Base-by-base conservation (phyloP, 108 stramenopile species). In the Cyclotella baltica region DNA sequence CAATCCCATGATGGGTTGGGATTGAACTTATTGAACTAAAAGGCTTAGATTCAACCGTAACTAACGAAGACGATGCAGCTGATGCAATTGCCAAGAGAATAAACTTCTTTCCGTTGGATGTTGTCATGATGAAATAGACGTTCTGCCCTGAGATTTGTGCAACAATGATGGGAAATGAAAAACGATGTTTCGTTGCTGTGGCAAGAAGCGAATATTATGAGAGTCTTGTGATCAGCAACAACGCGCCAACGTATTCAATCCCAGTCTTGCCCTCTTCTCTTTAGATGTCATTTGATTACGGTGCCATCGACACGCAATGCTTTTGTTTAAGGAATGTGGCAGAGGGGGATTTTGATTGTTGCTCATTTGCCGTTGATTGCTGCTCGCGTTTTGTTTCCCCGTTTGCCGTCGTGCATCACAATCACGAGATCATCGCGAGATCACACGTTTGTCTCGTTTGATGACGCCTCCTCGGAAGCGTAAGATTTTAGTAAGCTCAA, bases 1-100 rank as follows among this genome's bases (percentile, higher is more conserved):
- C 61, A 62, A 75, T 75, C 22, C 73, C 80, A 66, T 71, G 80
- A 62, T 81, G 68, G 28, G 80, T 74, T 34, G 73, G 62, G 36
- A 81, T 75, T 27, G 80, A 75, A 48, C 69, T 28, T 19, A 81
- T 61, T 36, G 73, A 58, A 38, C 64, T 46, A 33, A 65, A 33
- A 23, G 20, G 43, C 4, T 34, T 62, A 6, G 64, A 47, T 33
- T 65, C 46, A 5, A 47, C 55, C 23, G 25, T 20, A 20, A n/a
- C 1, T 1, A 27, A 25, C 2, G 55, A 25, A 25, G 11, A n/a
- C 1, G 55, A n/a, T 3, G 55, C 22, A 23, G 55, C 47, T 48
- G 47, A n/a, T 48, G 47, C 47, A 6, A n/a, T 4, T 2, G n/a
- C 2, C 4, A 48, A n/a, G 47, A 48, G 2, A n/a, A 48, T 16